phyloP scores from a whole-genome alignment of 495 filamentous ascomycete genomes.

The Parmelia sp. region DNA sequence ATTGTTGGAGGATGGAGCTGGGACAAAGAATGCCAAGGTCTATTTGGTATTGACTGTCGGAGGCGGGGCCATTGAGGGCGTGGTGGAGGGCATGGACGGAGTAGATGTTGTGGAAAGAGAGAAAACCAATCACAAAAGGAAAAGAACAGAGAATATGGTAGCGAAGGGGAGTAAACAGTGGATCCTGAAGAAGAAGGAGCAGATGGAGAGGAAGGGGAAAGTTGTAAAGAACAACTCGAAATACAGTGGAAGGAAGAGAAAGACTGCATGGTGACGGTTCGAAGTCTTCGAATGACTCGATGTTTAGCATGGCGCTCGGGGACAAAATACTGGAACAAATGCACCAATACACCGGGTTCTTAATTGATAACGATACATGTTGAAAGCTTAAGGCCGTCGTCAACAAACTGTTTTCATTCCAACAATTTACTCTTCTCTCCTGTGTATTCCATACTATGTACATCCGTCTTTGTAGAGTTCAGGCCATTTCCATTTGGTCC shows the following conservation, averaged over 20 bases:
- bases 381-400: not conserved
- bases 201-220: constrained; percentile 91
- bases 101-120: constrained; percentile 73
- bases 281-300: not conserved
- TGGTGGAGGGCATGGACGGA: constrained; percentile 85
- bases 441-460: constrained; percentile 11
- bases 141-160: constrained; percentile 40
- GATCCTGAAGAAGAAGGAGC: constrained; percentile 93
- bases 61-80: constrained; percentile 63
- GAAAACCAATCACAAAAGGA: constrained; percentile 46
- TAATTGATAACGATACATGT: not conserved
- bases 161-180: constrained; percentile 77
- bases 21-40: constrained; percentile 88
- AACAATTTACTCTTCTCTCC: not conserved
- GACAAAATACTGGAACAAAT: not conserved
- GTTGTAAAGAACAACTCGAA: constrained; percentile 84
- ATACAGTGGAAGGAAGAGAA: constrained; percentile 84
- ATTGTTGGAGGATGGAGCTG: constrained; percentile 88
- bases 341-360: not conserved
- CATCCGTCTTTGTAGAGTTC: not conserved
- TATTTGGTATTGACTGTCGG: constrained; percentile 94
- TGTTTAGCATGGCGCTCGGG: constrained; percentile 15
- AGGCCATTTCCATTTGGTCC: constrained; percentile 71
- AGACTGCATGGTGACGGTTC: constrained; percentile 45
- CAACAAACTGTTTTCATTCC: constrained; percentile 1